A percentile compares a stretch with the other conserved stretches of the same genome.
phyloP scores from a whole-genome alignment of 108 stramenopile genomes.

The Asterionellopsis glacialis region DNA sequence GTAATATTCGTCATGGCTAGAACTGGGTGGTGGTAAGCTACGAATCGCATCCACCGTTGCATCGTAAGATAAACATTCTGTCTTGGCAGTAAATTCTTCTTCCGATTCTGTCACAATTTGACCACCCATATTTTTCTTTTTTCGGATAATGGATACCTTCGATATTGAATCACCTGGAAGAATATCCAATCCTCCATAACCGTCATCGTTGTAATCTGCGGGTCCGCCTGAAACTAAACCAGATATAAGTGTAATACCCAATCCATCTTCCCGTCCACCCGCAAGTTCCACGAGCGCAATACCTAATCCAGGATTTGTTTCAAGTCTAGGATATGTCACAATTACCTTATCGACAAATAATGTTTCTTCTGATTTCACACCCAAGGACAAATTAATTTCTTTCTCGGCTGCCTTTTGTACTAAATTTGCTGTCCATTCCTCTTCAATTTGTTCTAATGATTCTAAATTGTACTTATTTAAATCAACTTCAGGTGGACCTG shows the following conservation, averaged over 20 bases:
- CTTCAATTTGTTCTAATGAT: conserved; percentile 33
- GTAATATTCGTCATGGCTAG: conserved; percentile 27
- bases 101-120: conserved; percentile 31
- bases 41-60: conserved; percentile 48
- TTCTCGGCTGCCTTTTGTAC: conserved; percentile 33
- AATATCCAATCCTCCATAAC: conserved; percentile 23
- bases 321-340: conserved; percentile 33
- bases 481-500: conserved; percentile 40
- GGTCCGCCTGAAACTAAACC: conserved; percentile 50
- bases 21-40: conserved; percentile 26
- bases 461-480: conserved; percentile 75
- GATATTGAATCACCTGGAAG: conserved; percentile 71
- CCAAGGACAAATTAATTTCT: conserved; percentile 56
- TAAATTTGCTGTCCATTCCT: conserved; percentile 71
- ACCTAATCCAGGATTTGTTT: conserved; percentile 48
- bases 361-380: conserved; percentile 37
- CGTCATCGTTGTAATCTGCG: conserved; percentile 34
- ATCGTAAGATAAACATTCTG: conserved; percentile 63
- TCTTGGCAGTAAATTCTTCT: conserved; percentile 29
- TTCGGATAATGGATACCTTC: conserved; percentile 31
- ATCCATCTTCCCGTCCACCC: conserved; percentile 71
- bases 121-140: conserved; percentile 18
- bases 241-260: conserved; percentile 76
- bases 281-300: conserved; percentile 72
- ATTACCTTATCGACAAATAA: conserved; percentile 47